Evolutionary conservation across 805 yeast genomes (phyloP).

Genomic region (Schizosaccharomyces cryophilus): DNA sequence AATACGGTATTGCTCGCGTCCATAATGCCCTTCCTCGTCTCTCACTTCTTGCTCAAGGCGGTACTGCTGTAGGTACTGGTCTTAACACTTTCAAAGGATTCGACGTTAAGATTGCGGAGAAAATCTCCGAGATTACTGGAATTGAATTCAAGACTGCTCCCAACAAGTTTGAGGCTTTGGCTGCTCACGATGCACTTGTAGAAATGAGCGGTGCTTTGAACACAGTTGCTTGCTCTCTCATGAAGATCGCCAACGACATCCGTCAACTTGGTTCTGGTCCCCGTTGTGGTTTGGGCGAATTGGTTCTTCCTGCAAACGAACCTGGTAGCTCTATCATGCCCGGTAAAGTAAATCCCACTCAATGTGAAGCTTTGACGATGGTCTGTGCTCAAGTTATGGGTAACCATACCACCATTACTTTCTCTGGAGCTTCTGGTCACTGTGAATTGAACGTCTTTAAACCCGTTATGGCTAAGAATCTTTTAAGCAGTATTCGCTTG

Average conservation of each 20-base stretch:
- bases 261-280: constrained; percentile 97
- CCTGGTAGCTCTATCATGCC: constrained; percentile 99
- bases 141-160: constrained; percentile 82
- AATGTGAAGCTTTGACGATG: constrained; percentile 96
- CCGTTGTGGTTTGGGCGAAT: constrained; percentile 96
- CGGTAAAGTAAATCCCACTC: constrained; percentile 97
- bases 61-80: constrained; percentile 98
- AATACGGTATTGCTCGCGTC: constrained; percentile 73
- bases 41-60: constrained; percentile 85
- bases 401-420: constrained; percentile 81
- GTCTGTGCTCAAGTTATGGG: constrained; percentile 95
- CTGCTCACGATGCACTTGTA: constrained; percentile 95
- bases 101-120: constrained; percentile 63
- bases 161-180: constrained; percentile 95
- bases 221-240: constrained; percentile 79
- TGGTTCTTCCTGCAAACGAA: constrained; percentile 87
- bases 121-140: constrained; percentile 70
- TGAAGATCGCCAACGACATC: constrained; percentile 93
- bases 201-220: constrained; percentile 94
- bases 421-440: constrained; percentile 97
- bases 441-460: constrained; percentile 92
- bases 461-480: constrained; percentile 82
- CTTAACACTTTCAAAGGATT: constrained; percentile 82
- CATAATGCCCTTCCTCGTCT: constrained; percentile 53
- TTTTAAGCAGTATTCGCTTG: constrained; percentile 66